These are phyloP conservation scores for Backusella westeae DNA, from an alignment of 192 early-diverging fungal species.

Conservation along the genomic window DNA sequence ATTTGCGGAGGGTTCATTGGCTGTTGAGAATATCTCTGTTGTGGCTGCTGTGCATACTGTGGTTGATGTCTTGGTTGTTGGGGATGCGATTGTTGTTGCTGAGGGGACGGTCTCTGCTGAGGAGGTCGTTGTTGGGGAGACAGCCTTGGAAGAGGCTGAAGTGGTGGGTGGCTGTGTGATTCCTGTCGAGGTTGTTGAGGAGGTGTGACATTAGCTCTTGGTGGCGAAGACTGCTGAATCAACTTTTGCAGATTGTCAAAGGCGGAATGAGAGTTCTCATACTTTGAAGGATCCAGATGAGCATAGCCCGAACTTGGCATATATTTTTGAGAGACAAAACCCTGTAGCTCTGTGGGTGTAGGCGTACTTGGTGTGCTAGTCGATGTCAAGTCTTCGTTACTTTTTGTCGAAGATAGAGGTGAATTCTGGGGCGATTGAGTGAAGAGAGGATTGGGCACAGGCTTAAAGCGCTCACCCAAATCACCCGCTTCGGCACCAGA, in stretches of 20 bases:
- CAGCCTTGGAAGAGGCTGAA: neutral
- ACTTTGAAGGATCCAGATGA: constrained; percentile 10
- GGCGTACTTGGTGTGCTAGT: neutral
- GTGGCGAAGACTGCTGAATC: neutral
- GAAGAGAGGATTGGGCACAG: constrained; percentile 3
- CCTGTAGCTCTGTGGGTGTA: constrained; percentile 10
- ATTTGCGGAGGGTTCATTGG: neutral
- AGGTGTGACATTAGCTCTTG: neutral
- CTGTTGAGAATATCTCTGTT: neutral
- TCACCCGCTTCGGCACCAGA: neutral
- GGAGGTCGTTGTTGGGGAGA: neutral
- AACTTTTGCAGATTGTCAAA: constrained; percentile 8
- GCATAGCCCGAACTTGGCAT: neutral
- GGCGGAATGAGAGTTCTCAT: constrained; percentile 5
- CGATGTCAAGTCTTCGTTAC: neutral
- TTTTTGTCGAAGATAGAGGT: constrained; percentile 7
- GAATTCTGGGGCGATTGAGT: neutral
- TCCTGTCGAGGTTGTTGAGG: neutral
- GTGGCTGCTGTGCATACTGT: neutral
- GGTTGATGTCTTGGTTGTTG: neutral
- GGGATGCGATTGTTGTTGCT: neutral
- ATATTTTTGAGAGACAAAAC: neutral
- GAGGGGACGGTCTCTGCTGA: neutral
- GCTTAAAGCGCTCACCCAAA: neutral
- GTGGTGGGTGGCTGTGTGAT: neutral